Base-by-base conservation (phyloP, 257 asterid genomes). In the Pogostemon cablin region DNA sequence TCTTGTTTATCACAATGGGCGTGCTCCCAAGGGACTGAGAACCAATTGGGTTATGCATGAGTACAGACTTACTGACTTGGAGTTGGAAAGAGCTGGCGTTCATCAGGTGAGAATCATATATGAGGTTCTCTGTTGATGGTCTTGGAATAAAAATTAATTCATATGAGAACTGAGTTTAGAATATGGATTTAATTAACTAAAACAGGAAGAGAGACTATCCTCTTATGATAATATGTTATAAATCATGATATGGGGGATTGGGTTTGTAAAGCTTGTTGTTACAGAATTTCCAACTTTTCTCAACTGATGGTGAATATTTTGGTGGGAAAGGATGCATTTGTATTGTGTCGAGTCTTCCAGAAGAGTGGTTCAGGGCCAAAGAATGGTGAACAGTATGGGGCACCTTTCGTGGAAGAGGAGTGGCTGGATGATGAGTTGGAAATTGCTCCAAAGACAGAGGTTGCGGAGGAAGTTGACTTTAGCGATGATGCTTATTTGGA, bases 351-450 rank as follows among this genome's bases (percentile, higher is more conserved):
- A 78, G 87, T 93, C 69, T 90, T 90, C 78, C 98, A 93, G 82
- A 93, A 93, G 82, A 93, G 98, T 90, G 98, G 98, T 57, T 68
- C 98, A 0, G 98, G 98, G 65, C 96, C 98, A 37, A 93, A 88
- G 86, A 93, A 93, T 74, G 98, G 97, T 48, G 98, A 90, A 76
- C 91, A 85, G 74, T 93, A 93, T 72, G 98, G 98, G 41, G 98
- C 98, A 56, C 98, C 98, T 10, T 84, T 88, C 65, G 73, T 86
- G 25, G 96, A 87, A 77, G 96, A 90, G 84, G 98, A 93, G 58
- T 93, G 98, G 98, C 96, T 90, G 78, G 80, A 79, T 2, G 90
- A 87, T 48, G 97, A 81, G 64, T 69, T 80, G 62, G 88, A 79
- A 54, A 20, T 75, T 46, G 47, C 76, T 75, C 87, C 82, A 37